These are phyloP conservation scores for Globisporangium splendens DNA, from an alignment of 352 stramenopile species.

Conservation along the genomic window DNA sequence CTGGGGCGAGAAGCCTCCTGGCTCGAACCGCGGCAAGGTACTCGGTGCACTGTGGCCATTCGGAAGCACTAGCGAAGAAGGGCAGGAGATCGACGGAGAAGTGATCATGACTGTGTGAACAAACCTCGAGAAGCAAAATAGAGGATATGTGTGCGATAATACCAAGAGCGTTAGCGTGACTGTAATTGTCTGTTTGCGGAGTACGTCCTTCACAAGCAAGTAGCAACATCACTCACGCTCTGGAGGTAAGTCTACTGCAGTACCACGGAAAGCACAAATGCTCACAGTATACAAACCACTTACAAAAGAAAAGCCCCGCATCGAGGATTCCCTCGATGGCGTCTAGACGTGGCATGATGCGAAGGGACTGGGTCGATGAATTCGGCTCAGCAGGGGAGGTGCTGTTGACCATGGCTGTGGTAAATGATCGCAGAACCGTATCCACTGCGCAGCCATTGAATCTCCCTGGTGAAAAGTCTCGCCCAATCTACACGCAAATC, in stretches of 20 bases:
- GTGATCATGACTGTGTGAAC: slow-evolving; percentile 80
- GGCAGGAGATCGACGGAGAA: slow-evolving; percentile 51
- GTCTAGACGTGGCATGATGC: no score
- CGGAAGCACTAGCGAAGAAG: slow-evolving; percentile 24
- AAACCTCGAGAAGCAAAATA: slow-evolving; percentile 4
- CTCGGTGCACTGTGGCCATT: slow-evolving; percentile 44
- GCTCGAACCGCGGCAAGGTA: slow-evolving; percentile 28
- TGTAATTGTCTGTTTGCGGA: slow-evolving; percentile 28
- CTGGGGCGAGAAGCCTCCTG: slow-evolving; percentile 27
- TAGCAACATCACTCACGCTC: slow-evolving; percentile 32
- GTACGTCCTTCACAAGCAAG: slow-evolving; percentile 35
- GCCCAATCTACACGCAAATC: no score
- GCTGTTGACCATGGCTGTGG: no score
- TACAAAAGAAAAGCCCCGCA: no score
- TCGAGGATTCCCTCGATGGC: no score
- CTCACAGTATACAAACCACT: no score
- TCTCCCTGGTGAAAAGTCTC: no score
- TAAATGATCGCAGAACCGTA: no score
- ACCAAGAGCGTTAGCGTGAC: background rate
- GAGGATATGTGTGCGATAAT: slow-evolving; percentile 11
- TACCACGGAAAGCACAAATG: background rate
- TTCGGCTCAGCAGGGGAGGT: no score
- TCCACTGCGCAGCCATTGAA: no score
- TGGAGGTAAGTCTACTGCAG: slow-evolving; percentile 32
- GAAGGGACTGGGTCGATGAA: no score